These are phyloP conservation scores for Metschnikowia peoriensis DNA, from an alignment of 805 yeast genomes.

Conservation along the genomic window DNA sequence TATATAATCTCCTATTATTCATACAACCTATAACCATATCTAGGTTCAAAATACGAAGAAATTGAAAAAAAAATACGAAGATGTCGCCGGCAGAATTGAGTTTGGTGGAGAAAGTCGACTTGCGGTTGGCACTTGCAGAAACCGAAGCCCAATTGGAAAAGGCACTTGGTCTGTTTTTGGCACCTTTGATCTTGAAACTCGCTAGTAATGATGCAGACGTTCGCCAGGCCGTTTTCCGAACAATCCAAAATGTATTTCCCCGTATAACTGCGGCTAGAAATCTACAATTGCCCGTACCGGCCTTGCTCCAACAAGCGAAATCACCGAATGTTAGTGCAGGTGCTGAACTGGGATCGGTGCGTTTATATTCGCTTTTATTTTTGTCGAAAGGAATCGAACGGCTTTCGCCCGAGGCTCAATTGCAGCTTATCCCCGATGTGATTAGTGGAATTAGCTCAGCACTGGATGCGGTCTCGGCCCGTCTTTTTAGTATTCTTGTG, in stretches of 20 bases:
- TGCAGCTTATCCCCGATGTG: constrained; percentile 45
- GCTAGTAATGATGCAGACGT: constrained; percentile 68
- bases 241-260: constrained; percentile 65
- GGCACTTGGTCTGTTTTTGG: constrained; percentile 58
- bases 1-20: too few species aligned
- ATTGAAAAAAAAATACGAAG: neutral
- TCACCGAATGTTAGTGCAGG: constrained; percentile 46
- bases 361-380: constrained; percentile 62
- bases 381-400: constrained; percentile 68
- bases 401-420: constrained; percentile 36
- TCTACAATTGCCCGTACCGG: constrained; percentile 61
- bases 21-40: too few species aligned
- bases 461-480: constrained; percentile 43
- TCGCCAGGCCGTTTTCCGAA: constrained; percentile 62
- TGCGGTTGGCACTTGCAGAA: constrained; percentile 74
- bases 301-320: constrained; percentile 63
- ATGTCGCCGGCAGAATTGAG: constrained; percentile 46
- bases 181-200: constrained; percentile 77
- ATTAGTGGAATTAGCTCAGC: constrained; percentile 45
- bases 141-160: constrained; percentile 62
- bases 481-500: constrained; percentile 60
- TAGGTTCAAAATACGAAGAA: too few species aligned
- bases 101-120: constrained; percentile 74
- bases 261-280: constrained; percentile 56
- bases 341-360: constrained; percentile 49